phyloP scores from a whole-genome alignment of 148 eudicot species.

The Chenopodium formosanum region DNA sequence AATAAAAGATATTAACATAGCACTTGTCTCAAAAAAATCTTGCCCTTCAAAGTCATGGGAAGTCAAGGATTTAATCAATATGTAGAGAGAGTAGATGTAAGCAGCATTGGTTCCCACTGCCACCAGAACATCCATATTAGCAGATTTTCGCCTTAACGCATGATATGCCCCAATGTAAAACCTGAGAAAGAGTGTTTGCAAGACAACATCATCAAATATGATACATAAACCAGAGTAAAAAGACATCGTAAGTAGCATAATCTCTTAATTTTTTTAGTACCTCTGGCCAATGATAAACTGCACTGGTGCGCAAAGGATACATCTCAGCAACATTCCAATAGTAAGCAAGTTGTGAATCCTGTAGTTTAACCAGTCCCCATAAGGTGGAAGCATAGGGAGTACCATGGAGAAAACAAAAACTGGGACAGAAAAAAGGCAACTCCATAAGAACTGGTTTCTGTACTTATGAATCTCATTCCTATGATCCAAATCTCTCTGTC shows the following conservation, averaged over 20 bases:
- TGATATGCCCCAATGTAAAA: slow-evolving; percentile 90
- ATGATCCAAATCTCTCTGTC: slow-evolving; percentile 60
- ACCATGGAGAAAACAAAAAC: slow-evolving; percentile 84
- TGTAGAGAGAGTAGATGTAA: slow-evolving; percentile 83
- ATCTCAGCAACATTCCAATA: slow-evolving; percentile 75
- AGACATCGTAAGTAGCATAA: neutral
- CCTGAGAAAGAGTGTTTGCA: slow-evolving; percentile 43
- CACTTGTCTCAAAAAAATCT: slow-evolving; percentile 97
- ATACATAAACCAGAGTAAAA: slow-evolving; percentile 1
- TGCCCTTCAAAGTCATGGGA: slow-evolving; percentile 73
- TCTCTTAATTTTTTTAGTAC: slow-evolving; percentile 31
- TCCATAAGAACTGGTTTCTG: slow-evolving; percentile 72
- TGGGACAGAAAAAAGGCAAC: slow-evolving; percentile 81
- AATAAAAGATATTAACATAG: slow-evolving; percentile 95
- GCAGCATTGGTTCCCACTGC: slow-evolving; percentile 98
- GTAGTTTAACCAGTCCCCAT: slow-evolving; percentile 84
- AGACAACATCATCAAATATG: neutral
- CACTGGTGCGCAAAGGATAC: slow-evolving; percentile 87
- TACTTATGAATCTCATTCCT: slow-evolving; percentile 55
- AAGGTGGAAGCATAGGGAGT: slow-evolving; percentile 83
- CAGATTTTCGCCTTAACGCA: slow-evolving; percentile 79
- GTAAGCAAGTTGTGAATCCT: slow-evolving; percentile 76
- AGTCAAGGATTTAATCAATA: slow-evolving; percentile 56
- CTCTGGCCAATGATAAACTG: slow-evolving; percentile 87
- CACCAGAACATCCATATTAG: slow-evolving; percentile 98